Percentiles rank a stretch among this genome's conserved stretches.
Conservation (phyloP, 495 filamentous ascomycete genomes). For the Xylaria palmicola region DNA sequence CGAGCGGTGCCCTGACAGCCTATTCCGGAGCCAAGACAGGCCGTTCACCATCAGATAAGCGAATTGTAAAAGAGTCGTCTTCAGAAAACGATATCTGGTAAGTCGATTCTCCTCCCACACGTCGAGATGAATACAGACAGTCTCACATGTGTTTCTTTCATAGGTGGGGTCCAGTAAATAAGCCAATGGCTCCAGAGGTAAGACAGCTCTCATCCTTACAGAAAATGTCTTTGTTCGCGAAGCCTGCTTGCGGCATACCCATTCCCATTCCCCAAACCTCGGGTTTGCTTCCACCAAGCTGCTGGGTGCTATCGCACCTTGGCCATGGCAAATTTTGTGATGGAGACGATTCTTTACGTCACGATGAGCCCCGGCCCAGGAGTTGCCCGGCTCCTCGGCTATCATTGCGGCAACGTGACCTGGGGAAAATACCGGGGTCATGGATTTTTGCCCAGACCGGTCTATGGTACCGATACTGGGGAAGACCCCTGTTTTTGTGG, state of each 20-base stretch:
- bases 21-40: slow-evolving; percentile 99
- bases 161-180: slow-evolving; percentile 82
- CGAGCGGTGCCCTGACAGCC: slow-evolving; percentile 88
- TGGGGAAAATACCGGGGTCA: not conserved
- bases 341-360: slow-evolving; percentile 12
- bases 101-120: slow-evolving; percentile 43
- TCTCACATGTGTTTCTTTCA: slow-evolving; percentile 11
- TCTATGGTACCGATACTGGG: slow-evolving; percentile 13
- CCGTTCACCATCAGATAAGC: slow-evolving; percentile 94
- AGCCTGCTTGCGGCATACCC: not conserved
- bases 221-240: not conserved
- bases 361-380: not conserved
- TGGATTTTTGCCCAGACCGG: not conserved
- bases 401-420: not conserved
- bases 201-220: slow-evolving; percentile 35
- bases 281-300: not conserved
- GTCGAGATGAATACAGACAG: not conserved
- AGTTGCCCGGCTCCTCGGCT: not conserved
- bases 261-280: not conserved
- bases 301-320: slow-evolving; percentile 2
- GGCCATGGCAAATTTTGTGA: slow-evolving; percentile 1
- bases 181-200: slow-evolving; percentile 97
- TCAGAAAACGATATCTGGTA: slow-evolving; percentile 96
- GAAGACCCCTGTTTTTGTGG: slow-evolving; percentile 30
- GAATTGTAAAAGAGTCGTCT: slow-evolving; percentile 86